Base-by-base conservation (phyloP, 169 alveolate genomes). In the Eimeria falciformis region DNA sequence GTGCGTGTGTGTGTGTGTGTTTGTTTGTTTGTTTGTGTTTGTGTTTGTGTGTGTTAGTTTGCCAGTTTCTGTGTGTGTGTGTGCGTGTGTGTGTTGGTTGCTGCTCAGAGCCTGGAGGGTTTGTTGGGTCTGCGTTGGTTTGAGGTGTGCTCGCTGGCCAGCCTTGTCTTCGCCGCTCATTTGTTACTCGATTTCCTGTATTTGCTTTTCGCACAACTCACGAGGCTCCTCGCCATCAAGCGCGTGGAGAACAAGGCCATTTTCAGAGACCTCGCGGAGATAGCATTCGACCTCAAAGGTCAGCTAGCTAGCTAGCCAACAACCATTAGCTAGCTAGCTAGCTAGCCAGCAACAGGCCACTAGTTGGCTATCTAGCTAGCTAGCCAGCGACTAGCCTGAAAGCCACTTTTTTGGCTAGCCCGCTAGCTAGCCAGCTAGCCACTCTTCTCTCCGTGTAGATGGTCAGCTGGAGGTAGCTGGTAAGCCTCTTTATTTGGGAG, bases 211-310 rank as follows among this genome's bases (percentile, higher is more conserved):
- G 45, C 87, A 27, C 87, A 77, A 47, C n/a, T 77, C 23, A 21
- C 33, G 3, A 66, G 87, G 37, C 87, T 77, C 40, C 69, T 77
- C 0, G 69, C 87, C 50, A 12, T 77, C 45, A 45, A 33, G 23
- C 87, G 66, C 9, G 23, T 77, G 46, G 87, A 77, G 27, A 25
- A 77, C 47, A 77, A 77, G 27, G 87, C 87, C 45, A 43, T 77
- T 45, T 77, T 77, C 87, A 77, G 62, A 23, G 87, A 77, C 50
- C 87, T 77, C 45, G 87, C 87, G 12, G 68, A n/a, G 46, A 50
- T 77, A 5, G 56, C 68, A 46, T 23, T 77, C 68, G 33, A 47
- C 12, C 25, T 50, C 23, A 21, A 77, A 46, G 87, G 87, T 47
- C n/a, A 3, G 17, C 17, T 9, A 46, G 43, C 53, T 18, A 5